Evolutionary conservation across 148 eudicot species (phyloP), one percentile per base, ranked within the genome.

Genomic region (Hydrangea macrophylla): DNA sequence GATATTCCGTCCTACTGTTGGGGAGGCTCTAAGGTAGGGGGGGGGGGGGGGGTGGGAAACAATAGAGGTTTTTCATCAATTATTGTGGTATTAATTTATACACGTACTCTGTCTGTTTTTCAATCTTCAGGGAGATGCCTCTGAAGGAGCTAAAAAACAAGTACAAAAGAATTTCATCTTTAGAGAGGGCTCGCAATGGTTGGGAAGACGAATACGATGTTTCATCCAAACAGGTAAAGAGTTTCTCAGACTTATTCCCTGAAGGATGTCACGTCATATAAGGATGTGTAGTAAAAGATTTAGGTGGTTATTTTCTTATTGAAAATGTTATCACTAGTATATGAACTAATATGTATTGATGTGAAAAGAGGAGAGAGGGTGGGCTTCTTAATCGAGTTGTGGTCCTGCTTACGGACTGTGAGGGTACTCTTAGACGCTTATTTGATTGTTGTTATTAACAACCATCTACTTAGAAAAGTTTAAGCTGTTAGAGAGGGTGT

Each of bases 11-110:
- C 99, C 99, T 60, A 79, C 96, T 72, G 78, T 82, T 68, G 99
- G 99, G 39, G 99, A 94, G 79, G 88, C 92, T 27, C 79, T 88
- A 68, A 90, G 99, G 99, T 94, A 75, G n/a, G n/a, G n/a, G n/a
- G n/a, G n/a, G n/a, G n/a, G n/a, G n/a, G n/a, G n/a, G n/a, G n/a
- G n/a, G n/a, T 32, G 10, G 18, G 9, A 44, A 59, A 7, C 45
- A 39, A 18, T 53, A 54, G 42, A 24, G 12, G 26, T 18, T 45
- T 18, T 45, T 64, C 18, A 10, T 35, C 18, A 26, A 30, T 32
- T 65, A 42, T 20, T 25, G 26, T 30, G 10, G 57, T 33, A 11
- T 59, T 35, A 17, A 22, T 12, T 65, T 15, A 25, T 63, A 31
- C 44, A 35, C 15, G 32, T 56, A 55, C 32, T 36, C 15, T 54